Evolutionary conservation across 1,139 yeast genomes (phyloP).

Genomic region (Candida tetrigidarum): DNA sequence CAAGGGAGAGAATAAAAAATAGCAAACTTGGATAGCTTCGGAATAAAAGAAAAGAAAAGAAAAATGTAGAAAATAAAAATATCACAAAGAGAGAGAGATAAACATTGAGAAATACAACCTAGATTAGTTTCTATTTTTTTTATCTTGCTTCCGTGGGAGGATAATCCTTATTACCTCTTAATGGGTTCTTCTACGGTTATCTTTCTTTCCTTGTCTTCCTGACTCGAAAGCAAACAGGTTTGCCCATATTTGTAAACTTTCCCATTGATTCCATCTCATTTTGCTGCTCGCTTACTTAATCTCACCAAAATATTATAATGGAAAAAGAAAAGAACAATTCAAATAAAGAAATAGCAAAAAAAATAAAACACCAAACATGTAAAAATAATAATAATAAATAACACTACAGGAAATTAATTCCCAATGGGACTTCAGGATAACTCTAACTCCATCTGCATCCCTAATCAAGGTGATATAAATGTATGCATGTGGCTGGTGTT

Average conservation of each 20-base stretch:
- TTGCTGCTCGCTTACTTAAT: neutral
- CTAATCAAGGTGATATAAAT: neutral
- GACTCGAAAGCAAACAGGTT: neutral
- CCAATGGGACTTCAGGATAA: conserved; percentile 1
- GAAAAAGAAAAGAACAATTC: neutral
- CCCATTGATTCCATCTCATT: neutral
- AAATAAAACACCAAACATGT: no score
- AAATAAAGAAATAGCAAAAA: neutral
- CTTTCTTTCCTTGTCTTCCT: neutral
- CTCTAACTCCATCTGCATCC: neutral
- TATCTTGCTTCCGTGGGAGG: no score
- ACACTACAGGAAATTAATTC: no score
- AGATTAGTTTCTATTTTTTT: no score
- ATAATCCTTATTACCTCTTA: neutral
- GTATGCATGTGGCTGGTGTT: conserved; percentile 1
- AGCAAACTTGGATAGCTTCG: no score
- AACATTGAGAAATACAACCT: no score
- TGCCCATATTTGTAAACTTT: neutral
- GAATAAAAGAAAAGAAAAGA: no score
- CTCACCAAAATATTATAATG: neutral
- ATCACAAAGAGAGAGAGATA: no score
- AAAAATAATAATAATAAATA: no score
- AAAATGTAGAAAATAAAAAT: no score
- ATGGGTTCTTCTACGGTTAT: neutral
- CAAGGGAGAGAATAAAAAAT: no score